phyloP scores from a whole-genome alignment of 352 stramenopile genomes.

The Globisporangium radiosum region DNA sequence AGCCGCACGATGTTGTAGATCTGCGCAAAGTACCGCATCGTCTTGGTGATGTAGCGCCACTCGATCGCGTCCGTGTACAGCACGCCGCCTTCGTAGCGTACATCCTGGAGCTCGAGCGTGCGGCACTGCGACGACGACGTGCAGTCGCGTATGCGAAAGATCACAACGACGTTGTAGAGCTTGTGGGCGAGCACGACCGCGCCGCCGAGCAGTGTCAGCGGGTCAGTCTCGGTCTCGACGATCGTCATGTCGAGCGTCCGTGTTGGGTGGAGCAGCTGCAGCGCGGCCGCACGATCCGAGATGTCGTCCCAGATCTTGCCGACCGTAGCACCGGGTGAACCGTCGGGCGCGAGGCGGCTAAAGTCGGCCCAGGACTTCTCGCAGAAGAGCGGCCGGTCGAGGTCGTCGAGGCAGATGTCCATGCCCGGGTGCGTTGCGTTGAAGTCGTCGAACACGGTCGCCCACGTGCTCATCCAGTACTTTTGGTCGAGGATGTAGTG shows the following conservation, averaged over 20 bases:
- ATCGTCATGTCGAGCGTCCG: slow-evolving; percentile 41
- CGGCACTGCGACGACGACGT: slow-evolving; percentile 10
- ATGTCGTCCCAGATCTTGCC: slow-evolving; percentile 38
- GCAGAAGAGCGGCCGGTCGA: slow-evolving; percentile 46
- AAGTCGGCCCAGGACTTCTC: slow-evolving; percentile 50
- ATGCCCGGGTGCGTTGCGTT: slow-evolving; percentile 20
- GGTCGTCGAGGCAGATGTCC: slow-evolving; percentile 44
- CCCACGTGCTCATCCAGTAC: slow-evolving; percentile 53
- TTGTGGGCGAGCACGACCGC: slow-evolving; percentile 46
- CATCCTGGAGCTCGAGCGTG: slow-evolving; percentile 28
- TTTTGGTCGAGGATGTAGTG: slow-evolving; percentile 48
- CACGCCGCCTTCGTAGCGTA: slow-evolving; percentile 40
- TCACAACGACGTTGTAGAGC: slow-evolving; percentile 40
- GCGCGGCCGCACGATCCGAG: slow-evolving; percentile 18
- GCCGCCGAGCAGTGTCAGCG: slow-evolving; percentile 36
- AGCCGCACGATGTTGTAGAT: slow-evolving; percentile 36
- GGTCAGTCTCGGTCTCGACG: slow-evolving; percentile 42
- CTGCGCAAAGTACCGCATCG: slow-evolving; percentile 35
- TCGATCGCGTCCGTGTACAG: slow-evolving; percentile 50
- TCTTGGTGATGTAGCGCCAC: slow-evolving; percentile 39
- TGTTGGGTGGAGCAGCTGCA: slow-evolving; percentile 21
- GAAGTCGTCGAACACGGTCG: slow-evolving; percentile 35
- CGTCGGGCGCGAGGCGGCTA: slow-evolving; percentile 10
- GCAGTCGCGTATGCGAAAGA: slow-evolving; percentile 36
- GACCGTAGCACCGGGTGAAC: slow-evolving; percentile 9